phyloP scores from a whole-genome alignment of 352 stramenopile species.

The Phytophthora hybrid region DNA sequence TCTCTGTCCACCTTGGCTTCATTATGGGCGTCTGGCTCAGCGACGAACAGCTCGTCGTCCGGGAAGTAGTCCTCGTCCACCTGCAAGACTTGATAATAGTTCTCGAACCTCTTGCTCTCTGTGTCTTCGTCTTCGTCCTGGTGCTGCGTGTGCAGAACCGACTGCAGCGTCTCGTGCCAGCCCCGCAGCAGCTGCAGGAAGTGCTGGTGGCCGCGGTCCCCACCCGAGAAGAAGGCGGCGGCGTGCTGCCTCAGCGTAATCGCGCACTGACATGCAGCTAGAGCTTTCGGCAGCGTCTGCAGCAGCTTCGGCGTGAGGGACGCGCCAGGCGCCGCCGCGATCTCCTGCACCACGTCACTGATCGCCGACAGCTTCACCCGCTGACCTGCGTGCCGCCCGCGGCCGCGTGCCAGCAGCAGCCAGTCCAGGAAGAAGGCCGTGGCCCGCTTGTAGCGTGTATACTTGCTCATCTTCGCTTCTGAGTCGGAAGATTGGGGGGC shows the following conservation, averaged over 20 bases:
- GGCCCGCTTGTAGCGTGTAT: slow-evolving; percentile 28
- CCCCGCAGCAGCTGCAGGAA: slow-evolving; percentile 2
- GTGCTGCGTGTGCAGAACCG: background rate
- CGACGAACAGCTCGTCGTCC: slow-evolving; percentile 1
- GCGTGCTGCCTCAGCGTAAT: slow-evolving; percentile 23
- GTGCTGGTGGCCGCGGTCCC: background rate
- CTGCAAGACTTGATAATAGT: slow-evolving; percentile 31
- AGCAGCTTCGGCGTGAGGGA: slow-evolving; percentile 17
- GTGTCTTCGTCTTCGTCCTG: background rate
- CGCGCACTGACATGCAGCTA: slow-evolving; percentile 18
- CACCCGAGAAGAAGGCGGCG: slow-evolving; percentile 5
- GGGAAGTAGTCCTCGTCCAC: slow-evolving; percentile 28
- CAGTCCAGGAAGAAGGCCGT: slow-evolving; percentile 35
- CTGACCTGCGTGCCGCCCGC: background rate
- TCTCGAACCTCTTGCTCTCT: slow-evolving; percentile 13
- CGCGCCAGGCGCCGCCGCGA: slow-evolving; percentile 6
- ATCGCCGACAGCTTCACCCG: slow-evolving; percentile 3
- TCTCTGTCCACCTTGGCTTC: background rate
- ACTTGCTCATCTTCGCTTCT: background rate
- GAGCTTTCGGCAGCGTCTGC: slow-evolving; percentile 14
- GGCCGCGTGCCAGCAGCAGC: slow-evolving; percentile 22
- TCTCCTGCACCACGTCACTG: slow-evolving; percentile 16
- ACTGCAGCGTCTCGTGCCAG: slow-evolving; percentile 1
- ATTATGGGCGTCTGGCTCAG: background rate
- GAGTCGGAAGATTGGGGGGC: no score